Conservation (phyloP, 1,284 basidiomycete species). For the Fomitiporia mediterranea region DNA sequence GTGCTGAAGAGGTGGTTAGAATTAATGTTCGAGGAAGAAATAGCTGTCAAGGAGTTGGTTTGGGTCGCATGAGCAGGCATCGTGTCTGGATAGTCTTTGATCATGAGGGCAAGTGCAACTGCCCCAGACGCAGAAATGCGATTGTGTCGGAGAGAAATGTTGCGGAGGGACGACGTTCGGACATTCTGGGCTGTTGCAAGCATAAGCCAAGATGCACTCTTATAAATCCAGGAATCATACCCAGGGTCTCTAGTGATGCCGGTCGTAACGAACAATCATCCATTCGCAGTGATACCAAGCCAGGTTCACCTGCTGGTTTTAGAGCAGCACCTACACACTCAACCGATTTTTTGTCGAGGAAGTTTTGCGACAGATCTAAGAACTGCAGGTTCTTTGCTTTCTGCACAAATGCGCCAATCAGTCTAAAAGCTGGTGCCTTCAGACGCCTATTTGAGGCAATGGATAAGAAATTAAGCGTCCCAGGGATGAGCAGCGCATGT, state of each 20-base stretch:
- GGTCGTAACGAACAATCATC: slow-evolving; percentile 79
- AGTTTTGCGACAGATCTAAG: slow-evolving; percentile 86
- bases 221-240: slow-evolving; percentile 38
- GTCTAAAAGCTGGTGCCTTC: slow-evolving; percentile 72
- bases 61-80: slow-evolving; percentile 34
- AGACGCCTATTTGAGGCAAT: slow-evolving; percentile 85
- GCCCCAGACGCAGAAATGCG: slow-evolving; percentile 78
- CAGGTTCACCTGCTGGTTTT: slow-evolving; percentile 45
- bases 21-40: slow-evolving; percentile 27
- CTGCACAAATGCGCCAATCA: slow-evolving; percentile 76
- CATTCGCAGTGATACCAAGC: slow-evolving; percentile 72
- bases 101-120: slow-evolving; percentile 91
- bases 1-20: slow-evolving; percentile 26
- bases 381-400: slow-evolving; percentile 76
- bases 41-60: slow-evolving; percentile 19
- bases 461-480: slow-evolving; percentile 78
- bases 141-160: slow-evolving; percentile 86
- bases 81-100: slow-evolving; percentile 87
- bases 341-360: slow-evolving; percentile 77
- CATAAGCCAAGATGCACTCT: neutral
- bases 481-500: slow-evolving; percentile 85
- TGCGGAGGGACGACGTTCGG: slow-evolving; percentile 75
- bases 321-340: slow-evolving; percentile 80
- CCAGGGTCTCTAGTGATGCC: slow-evolving; percentile 69
- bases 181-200: slow-evolving; percentile 63